phyloP scores from a whole-genome alignment of 768 basidiomycete genomes.

The Auriscalpium orientale region DNA sequence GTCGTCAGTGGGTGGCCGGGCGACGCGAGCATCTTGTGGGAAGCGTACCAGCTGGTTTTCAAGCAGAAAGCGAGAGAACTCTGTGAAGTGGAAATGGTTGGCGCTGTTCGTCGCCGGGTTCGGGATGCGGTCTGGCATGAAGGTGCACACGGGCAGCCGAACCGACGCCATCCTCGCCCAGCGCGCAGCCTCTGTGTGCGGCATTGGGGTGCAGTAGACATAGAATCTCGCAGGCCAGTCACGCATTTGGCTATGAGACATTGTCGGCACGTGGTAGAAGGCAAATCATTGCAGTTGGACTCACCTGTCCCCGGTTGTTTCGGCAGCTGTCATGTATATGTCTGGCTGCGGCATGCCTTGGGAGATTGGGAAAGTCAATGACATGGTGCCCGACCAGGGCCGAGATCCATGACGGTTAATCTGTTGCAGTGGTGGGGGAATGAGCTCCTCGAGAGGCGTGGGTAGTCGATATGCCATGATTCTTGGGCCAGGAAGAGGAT shows the following conservation, averaged over 20 bases:
- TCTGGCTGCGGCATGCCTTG: conserved; percentile 40
- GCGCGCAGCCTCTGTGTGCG: conserved; percentile 38
- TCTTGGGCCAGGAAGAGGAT: background rate
- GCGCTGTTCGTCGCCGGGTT: conserved; percentile 40
- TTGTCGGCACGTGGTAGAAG: conserved; percentile 1
- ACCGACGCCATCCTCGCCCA: conserved; percentile 44
- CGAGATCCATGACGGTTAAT: conserved; percentile 22
- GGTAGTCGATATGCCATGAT: conserved; percentile 57
- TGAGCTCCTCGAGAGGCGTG: conserved; percentile 49
- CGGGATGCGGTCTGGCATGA: conserved; percentile 53
- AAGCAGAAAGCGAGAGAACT: conserved; percentile 43
- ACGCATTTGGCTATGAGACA: conserved; percentile 36
- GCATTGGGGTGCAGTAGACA: conserved; percentile 32
- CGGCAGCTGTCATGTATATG: conserved; percentile 54
- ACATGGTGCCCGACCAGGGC: conserved; percentile 53
- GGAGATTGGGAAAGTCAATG: conserved; percentile 32
- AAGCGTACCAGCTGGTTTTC: conserved; percentile 45
- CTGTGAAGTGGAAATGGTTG: conserved; percentile 48
- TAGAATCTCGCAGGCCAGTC: conserved; percentile 46
- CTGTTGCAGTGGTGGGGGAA: conserved; percentile 48
- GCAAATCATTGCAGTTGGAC: conserved; percentile 19
- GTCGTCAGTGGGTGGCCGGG: background rate
- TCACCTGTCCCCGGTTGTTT: conserved; percentile 68
- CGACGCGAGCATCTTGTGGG: background rate
- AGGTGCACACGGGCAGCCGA: conserved; percentile 44